Base-by-base conservation (phyloP, 805 yeast species). In the Schwanniomyces polymorphus region DNA sequence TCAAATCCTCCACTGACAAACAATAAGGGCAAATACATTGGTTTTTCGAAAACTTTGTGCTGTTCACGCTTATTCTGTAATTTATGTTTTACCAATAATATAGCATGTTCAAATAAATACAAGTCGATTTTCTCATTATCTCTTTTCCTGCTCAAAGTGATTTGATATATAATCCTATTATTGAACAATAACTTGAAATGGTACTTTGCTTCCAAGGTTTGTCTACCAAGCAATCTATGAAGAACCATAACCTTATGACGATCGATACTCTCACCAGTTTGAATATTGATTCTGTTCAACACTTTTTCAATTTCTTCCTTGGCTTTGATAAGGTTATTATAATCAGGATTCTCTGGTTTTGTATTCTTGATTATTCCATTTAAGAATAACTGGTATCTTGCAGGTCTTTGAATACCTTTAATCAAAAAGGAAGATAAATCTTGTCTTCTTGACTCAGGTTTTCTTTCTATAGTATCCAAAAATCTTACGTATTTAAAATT, bases 351-450 rank as follows among this genome's bases (percentile, higher is more conserved):
- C 23, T 82, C 87, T n/a, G 85, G 85, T 44, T 78, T 80, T 0
- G 98, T 91, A 52, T 83, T 81, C 63, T 94, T 92, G 53, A 89
- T 74, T 29, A 94, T 88, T 41, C 92, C 94, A 47, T 81, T 85
- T 18, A 92, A 75, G 47, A 94, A 75, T 42, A 94, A 71, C 53
- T 96, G 97, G 68, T 94, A 94, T 55, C 98, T 77, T 8, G 97
- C 98, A 27, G 97, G 91, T 63, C 99, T 81, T 12, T 97, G 91
- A 2, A 96, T 91, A 43, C 98, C 97, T 60, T 92, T 95, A 6
- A 97, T 89, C 53, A 94, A 76, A 60, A 91, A 94, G 0, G 98
- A 94, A 23, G 92, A 88, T 45, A 94, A 84, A 67, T 95, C 97
- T 49, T 92, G 82, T 68, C 91, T 88, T 59, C 96, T 80, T 31